phyloP scores from a whole-genome alignment of 2,329 filamentous ascomycete species.

The Trichoderma sp. region DNA sequence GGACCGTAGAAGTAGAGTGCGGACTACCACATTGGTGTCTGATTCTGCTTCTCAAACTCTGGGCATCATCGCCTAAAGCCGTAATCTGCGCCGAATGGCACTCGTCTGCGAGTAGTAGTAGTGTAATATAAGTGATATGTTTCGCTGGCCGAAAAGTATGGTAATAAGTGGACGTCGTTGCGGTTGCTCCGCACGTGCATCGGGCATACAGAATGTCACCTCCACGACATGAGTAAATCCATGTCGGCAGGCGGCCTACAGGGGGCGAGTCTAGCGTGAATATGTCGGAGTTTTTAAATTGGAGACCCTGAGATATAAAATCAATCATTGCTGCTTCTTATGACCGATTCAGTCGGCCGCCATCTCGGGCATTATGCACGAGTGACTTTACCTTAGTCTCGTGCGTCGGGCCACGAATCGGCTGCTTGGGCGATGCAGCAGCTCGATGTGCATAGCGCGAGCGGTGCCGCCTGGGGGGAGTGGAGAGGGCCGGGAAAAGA shows the following conservation, averaged over 20 bases:
- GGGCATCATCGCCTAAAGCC: neutral
- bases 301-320: neutral
- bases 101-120: neutral
- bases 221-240: neutral
- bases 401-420: conserved; percentile 8
- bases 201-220: conserved; percentile 13
- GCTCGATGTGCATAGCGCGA: neutral
- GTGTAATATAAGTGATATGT: neutral
- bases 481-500: conserved; percentile 20
- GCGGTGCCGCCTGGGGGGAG: neutral
- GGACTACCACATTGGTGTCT: conserved; percentile 1
- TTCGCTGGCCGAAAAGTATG: neutral
- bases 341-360: conserved; percentile 17
- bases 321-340: neutral
- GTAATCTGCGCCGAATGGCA: conserved; percentile 2
- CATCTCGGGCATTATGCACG: neutral
- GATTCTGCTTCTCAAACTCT: neutral
- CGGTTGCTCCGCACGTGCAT: conserved; percentile 14
- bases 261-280: conserved; percentile 6
- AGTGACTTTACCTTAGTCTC: neutral
- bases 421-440: neutral
- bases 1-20: neutral
- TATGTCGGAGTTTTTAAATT: conserved; percentile 22
- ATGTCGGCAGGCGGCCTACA: neutral
- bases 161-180: neutral